Percentiles rank a stretch among this genome's conserved stretches.
These are phyloP conservation scores for Candida ficus DNA, from an alignment of 805 yeast genomes.

Conservation along the genomic window DNA sequence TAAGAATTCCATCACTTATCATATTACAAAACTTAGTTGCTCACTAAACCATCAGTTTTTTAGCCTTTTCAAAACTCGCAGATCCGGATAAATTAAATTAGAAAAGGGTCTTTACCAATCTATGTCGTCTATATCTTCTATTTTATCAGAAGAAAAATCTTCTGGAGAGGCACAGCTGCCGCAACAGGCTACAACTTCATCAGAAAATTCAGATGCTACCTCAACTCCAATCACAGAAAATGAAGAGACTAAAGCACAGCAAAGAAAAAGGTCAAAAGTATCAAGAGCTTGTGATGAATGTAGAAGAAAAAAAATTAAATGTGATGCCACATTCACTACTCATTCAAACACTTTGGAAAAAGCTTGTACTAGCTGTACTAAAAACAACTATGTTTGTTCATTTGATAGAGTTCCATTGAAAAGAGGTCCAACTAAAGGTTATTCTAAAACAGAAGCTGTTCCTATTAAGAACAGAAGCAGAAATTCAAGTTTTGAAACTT, in stretches of 20 bases:
- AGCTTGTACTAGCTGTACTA: slow-evolving; percentile 57
- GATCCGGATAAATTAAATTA: too few relatives aligned
- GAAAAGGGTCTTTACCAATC: too few relatives aligned
- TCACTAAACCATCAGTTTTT: too few relatives aligned
- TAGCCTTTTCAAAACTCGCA: too few relatives aligned
- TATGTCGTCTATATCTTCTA: slow-evolving; percentile 10
- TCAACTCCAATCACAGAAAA: not conserved
- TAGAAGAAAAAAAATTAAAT: slow-evolving; percentile 64
- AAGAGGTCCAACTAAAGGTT: slow-evolving; percentile 78
- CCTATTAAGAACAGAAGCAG: slow-evolving; percentile 1
- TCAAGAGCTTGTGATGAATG: slow-evolving; percentile 82
- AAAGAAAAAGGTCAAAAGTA: slow-evolving; percentile 62
- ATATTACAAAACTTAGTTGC: too few relatives aligned
- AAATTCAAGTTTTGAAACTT: slow-evolving; percentile 3
- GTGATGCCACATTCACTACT: slow-evolving; percentile 54
- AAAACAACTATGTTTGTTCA: slow-evolving; percentile 55
- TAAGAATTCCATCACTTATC: too few relatives aligned
- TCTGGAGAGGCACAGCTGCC: not conserved
- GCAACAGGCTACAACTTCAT: not conserved
- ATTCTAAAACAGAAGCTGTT: slow-evolving; percentile 24
- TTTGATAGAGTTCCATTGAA: slow-evolving; percentile 70
- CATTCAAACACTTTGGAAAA: slow-evolving; percentile 43
- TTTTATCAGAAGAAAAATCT: not conserved
- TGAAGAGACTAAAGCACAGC: slow-evolving; percentile 6
- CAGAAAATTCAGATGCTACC: not conserved